Conservation (phyloP, 345 rosid species). For the Luvunga scandens region DNA sequence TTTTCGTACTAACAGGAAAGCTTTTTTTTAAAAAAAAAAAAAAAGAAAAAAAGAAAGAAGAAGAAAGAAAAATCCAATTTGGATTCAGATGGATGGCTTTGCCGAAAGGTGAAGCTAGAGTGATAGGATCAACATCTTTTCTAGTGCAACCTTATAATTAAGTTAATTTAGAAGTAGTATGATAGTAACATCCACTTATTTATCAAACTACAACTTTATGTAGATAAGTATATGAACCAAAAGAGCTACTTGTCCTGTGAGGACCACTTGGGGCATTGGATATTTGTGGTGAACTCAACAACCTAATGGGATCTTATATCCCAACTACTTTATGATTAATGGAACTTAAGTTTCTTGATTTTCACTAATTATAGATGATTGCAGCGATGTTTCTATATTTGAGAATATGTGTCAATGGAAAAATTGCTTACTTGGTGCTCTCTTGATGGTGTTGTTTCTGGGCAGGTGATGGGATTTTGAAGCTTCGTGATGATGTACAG, state of each 20-base stretch:
- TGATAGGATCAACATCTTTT: conserved; percentile 28
- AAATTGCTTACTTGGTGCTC: not conserved
- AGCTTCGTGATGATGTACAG: conserved; percentile 62
- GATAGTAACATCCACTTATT: conserved; percentile 11
- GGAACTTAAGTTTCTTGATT: not conserved
- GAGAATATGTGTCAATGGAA: not conserved
- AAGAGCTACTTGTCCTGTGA: not conserved
- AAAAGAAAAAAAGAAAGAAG: not conserved
- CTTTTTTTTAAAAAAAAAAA: not conserved
- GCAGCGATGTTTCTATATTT: not conserved
- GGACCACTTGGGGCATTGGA: conserved; percentile 21
- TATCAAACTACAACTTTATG: conserved; percentile 1
- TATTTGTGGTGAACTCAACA: not conserved
- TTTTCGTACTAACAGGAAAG: not conserved
- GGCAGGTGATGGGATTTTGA: conserved; percentile 53
- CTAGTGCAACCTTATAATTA: conserved; percentile 17
- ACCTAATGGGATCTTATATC: not conserved
- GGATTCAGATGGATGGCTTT: not conserved
- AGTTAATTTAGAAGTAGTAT: conserved; percentile 14
- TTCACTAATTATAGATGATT: not conserved
- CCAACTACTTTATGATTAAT: conserved; percentile 12
- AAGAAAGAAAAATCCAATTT: not conserved
- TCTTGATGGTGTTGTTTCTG: not conserved
- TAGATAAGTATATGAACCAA: not conserved
- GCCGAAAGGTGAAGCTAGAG: conserved; percentile 3